Base-by-base conservation (phyloP, 2,329 filamentous ascomycete genomes). In the Xylariaceae sp. region DNA sequence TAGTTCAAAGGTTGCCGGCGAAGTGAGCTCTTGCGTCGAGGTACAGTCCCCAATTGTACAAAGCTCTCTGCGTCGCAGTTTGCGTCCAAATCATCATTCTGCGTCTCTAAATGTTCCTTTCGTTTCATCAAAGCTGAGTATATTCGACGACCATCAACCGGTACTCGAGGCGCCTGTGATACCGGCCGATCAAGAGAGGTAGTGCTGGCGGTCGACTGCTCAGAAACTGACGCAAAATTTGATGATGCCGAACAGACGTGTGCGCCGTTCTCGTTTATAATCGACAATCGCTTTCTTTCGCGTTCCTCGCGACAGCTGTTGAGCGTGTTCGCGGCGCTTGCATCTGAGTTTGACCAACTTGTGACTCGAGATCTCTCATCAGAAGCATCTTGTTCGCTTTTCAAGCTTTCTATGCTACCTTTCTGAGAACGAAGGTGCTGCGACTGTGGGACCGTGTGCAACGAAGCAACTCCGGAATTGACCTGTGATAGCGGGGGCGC, bases 271-370 rank as follows among this genome's bases (percentile, higher is more conserved):
- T 87, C 84, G 43, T 80, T 80, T 63, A 87, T 87, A 21, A 84
- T 76, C 1, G 83, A 85, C n/a, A 87, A 70, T 1, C 81, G 77
- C 62, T 86, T 79, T 16, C 73, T 67, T 55, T 81, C 74, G 74
- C 78, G 70, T 55, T 80, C 76, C 1, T 65, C 70, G 16, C 54
- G 70, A 42, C 51, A 66, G 53, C 58, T 71, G 48, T 55, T 74
- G 54, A 72, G 76, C 54, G 67, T 81, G 5, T 76, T 69, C 2
- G 80, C 77, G 2, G 80, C 83, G 53, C 78, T 78, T 1, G 76
- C 74, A 1, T 80, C 81, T 0, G 86, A 87, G 56, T 83, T 81
- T 4, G 80, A 80, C 87, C 87, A 89, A 67, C 86, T 90, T 1
- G 86, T 88, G 47, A 88, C 81, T 19, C 86, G 73, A n/a, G 84